Percentiles rank a stretch among this genome's conserved stretches.
Evolutionary conservation across 179 eudicot species (phyloP).

Genomic region (Nepenthes alata): DNA sequence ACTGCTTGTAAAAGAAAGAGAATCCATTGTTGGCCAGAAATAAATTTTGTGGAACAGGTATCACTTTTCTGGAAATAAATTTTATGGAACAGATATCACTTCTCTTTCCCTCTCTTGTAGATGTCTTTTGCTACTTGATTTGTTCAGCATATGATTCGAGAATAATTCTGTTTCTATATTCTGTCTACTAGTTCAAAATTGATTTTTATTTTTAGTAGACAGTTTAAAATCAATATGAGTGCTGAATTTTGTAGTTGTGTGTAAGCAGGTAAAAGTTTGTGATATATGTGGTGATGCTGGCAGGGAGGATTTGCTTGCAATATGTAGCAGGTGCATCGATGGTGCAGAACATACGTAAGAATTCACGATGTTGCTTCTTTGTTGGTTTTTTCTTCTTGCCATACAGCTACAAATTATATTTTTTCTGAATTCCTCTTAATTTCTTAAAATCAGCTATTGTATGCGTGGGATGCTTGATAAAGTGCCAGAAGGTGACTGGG

Average conservation of each 20-base stretch:
- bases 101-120: not conserved
- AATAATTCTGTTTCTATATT: not conserved
- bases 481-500: conserved; percentile 75
- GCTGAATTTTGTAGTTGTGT: conserved; percentile 3
- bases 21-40: not conserved
- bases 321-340: conserved; percentile 66
- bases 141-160: not conserved
- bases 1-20: no score
- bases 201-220: not conserved
- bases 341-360: conserved; percentile 87
- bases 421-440: conserved; percentile 2
- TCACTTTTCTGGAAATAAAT: not conserved
- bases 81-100: not conserved
- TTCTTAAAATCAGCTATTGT: conserved; percentile 44
- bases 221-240: not conserved
- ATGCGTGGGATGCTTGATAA: conserved; percentile 50
- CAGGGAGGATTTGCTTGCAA: conserved; percentile 69
- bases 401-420: not conserved
- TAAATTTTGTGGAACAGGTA: not conserved
- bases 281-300: conserved; percentile 88
- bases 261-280: conserved; percentile 62
- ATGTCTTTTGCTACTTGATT: not conserved
- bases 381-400: not conserved
- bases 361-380: not conserved
- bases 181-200: not conserved